Conservation (phyloP, 371 early-diverging fungal species). For the Mortierella sp. region DNA sequence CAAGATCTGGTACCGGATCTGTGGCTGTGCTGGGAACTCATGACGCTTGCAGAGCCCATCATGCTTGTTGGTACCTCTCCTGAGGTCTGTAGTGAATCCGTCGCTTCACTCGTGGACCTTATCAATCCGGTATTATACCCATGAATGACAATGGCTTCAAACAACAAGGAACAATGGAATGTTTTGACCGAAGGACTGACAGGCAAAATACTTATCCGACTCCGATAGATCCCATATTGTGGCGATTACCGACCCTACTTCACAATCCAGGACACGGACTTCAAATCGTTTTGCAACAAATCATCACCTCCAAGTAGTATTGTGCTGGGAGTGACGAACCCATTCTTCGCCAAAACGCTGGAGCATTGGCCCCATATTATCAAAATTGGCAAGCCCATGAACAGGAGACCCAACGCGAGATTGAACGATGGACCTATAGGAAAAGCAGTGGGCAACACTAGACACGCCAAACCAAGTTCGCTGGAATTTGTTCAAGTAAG, state of each 20-base stretch:
- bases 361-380: conserved; percentile 94
- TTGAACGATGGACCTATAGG: conserved; percentile 35
- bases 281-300: conserved; percentile 76
- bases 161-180: too few relatives aligned
- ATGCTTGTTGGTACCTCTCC: conserved; percentile 92
- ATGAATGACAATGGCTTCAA: neutral
- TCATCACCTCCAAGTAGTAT: conserved; percentile 82
- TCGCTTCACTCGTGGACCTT: conserved; percentile 87
- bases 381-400: conserved; percentile 73
- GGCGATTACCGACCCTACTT: conserved; percentile 97
- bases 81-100: conserved; percentile 85
- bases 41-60: conserved; percentile 92
- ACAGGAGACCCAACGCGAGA: conserved; percentile 43
- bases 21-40: conserved; percentile 95
- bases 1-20: conserved; percentile 80
- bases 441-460: conserved; percentile 16
- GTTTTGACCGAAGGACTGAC: neutral
- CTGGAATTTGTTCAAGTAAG: conserved; percentile 69
- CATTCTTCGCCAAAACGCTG: conserved; percentile 89
- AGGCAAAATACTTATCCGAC: too few relatives aligned
- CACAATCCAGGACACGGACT: conserved; percentile 96
- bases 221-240: conserved; percentile 90
- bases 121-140: conserved; percentile 84
- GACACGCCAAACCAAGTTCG: conserved; percentile 35
- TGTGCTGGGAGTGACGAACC: conserved; percentile 94